Conservation (phyloP, 2,329 filamentous ascomycete species). For the Pleoardoris graminearum region DNA sequence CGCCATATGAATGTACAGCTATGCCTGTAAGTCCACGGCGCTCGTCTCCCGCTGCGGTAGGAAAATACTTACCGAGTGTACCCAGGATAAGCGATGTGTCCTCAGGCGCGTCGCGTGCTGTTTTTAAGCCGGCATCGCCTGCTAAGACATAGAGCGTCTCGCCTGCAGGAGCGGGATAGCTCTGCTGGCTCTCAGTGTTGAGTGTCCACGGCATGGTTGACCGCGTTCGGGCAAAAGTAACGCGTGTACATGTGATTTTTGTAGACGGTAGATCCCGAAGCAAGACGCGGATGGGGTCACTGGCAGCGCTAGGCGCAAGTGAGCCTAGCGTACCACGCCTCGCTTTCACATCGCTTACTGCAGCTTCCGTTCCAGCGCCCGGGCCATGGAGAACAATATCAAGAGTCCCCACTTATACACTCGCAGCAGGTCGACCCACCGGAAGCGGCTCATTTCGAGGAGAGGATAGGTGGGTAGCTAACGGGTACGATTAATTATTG, state of each 20-base stretch:
- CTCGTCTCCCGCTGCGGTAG: no score
- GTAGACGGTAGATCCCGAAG: background rate
- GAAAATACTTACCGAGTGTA: background rate
- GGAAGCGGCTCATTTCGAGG: slow-evolving; percentile 12
- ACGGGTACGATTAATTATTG: no score
- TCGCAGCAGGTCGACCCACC: slow-evolving; percentile 9
- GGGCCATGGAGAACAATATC: slow-evolving; percentile 41
- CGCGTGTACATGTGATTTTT: slow-evolving; percentile 2
- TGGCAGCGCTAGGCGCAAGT: no score
- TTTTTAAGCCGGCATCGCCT: background rate
- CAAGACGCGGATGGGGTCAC: background rate
- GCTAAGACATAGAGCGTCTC: background rate
- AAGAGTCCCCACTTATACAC: slow-evolving; percentile 28
- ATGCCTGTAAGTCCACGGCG: background rate
- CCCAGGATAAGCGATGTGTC: slow-evolving; percentile 1
- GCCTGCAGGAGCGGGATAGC: slow-evolving; percentile 2
- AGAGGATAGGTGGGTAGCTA: no score
- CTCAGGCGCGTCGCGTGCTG: background rate
- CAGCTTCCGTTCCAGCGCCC: slow-evolving; percentile 18
- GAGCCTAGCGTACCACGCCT: no score
- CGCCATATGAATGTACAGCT: slow-evolving; percentile 1
- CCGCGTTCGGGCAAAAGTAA: slow-evolving; percentile 1
- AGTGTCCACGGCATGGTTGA: slow-evolving; percentile 10
- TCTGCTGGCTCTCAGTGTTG: background rate
- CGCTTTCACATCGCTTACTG: background rate